Conservation (phyloP, 768 basidiomycete species). For the Cytidiella melzeri region DNA sequence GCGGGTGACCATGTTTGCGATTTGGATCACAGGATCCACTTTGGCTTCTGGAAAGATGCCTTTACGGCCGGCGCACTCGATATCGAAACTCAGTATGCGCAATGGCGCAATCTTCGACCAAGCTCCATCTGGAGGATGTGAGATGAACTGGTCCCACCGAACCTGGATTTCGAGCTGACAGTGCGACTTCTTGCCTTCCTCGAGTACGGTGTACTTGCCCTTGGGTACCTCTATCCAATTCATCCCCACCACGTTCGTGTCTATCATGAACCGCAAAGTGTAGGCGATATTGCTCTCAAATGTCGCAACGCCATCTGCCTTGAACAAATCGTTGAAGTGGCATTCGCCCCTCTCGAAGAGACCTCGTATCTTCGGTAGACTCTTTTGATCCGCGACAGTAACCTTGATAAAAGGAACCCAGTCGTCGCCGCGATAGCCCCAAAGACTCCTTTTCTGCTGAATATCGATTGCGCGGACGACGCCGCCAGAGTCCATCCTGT, state of each 20-base stretch:
- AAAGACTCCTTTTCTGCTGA: slow-evolving; percentile 63
- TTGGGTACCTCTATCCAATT: slow-evolving; percentile 96
- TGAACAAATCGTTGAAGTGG: slow-evolving; percentile 40
- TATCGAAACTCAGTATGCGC: slow-evolving; percentile 95
- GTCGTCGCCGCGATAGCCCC: slow-evolving; percentile 87
- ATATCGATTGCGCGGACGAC: slow-evolving; percentile 50
- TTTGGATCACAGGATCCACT: slow-evolving; percentile 93
- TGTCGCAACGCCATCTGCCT: slow-evolving; percentile 49
- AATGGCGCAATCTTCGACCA: slow-evolving; percentile 93
- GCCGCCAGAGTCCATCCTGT: slow-evolving; percentile 31
- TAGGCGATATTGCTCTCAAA: slow-evolving; percentile 95
- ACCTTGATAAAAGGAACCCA: slow-evolving; percentile 80
- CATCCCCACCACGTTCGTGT: slow-evolving; percentile 96
- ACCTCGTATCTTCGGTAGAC: slow-evolving; percentile 88
- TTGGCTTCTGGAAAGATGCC: slow-evolving; percentile 94
- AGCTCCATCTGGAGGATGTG: slow-evolving; percentile 84
- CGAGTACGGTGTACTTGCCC: slow-evolving; percentile 68
- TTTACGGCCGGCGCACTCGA: slow-evolving; percentile 97
- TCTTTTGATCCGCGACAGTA: slow-evolving; percentile 63
- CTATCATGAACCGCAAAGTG: slow-evolving; percentile 94
- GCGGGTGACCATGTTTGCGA: slow-evolving; percentile 97
- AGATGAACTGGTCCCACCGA: slow-evolving; percentile 79
- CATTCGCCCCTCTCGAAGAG: slow-evolving; percentile 52
- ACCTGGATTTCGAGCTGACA: slow-evolving; percentile 88
- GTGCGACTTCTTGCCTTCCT: slow-evolving; percentile 58